phyloP scores from a whole-genome alignment of 768 basidiomycete species.

The Mycena leptocephala region DNA sequence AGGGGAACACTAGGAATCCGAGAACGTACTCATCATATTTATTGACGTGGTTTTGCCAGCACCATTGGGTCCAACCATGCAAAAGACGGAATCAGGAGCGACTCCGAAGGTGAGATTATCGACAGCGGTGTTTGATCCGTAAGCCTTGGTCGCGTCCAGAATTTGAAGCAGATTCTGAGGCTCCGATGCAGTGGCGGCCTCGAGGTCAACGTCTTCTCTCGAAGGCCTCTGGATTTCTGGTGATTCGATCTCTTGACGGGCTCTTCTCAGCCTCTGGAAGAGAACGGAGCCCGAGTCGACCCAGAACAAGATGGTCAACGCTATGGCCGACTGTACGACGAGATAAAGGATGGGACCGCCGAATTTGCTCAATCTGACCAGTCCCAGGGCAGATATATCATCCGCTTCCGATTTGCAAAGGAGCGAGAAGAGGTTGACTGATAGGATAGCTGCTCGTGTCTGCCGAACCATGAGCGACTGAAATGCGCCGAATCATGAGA shows the following conservation, averaged over 20 bases:
- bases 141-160: slow-evolving; percentile 74
- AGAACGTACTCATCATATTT: slow-evolving; percentile 72
- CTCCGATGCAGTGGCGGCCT: slow-evolving; percentile 62
- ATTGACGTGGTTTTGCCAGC: slow-evolving; percentile 90
- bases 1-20: not conserved
- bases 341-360: slow-evolving; percentile 87
- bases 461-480: slow-evolving; percentile 46
- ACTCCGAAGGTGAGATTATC: slow-evolving; percentile 83
- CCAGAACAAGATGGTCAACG: no score
- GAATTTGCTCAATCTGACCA: slow-evolving; percentile 71
- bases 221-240: slow-evolving; percentile 25
- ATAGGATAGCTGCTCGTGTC: slow-evolving; percentile 79
- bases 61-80: slow-evolving; percentile 86
- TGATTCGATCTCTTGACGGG: slow-evolving; percentile 31
- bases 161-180: slow-evolving; percentile 76
- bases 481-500: slow-evolving; percentile 4
- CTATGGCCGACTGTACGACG: slow-evolving; percentile 69
- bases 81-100: slow-evolving; percentile 73
- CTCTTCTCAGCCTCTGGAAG: slow-evolving; percentile 50
- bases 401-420: slow-evolving; percentile 68
- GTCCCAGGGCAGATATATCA: slow-evolving; percentile 61
- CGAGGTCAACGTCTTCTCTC: slow-evolving; percentile 69
- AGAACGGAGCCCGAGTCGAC: slow-evolving; percentile 79
- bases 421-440: slow-evolving; percentile 82
- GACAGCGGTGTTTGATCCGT: slow-evolving; percentile 70